phyloP scores from a whole-genome alignment of 2,329 filamentous ascomycete species.

The Drechslerella dactyloides region DNA sequence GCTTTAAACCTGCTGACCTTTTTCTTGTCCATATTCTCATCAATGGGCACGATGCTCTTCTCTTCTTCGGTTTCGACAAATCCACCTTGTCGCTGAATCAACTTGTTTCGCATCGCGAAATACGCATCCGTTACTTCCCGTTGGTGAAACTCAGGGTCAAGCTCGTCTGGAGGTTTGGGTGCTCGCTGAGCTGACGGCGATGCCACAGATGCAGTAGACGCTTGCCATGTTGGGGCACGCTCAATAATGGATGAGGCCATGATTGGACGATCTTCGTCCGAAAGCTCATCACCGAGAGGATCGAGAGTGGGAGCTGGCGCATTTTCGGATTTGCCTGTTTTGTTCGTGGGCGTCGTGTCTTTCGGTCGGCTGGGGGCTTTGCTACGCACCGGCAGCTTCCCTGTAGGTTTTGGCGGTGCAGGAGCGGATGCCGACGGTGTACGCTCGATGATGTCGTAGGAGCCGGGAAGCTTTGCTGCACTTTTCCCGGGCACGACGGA shows the following conservation, averaged over 20 bases:
- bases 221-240: conserved; percentile 41
- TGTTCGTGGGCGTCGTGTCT: conserved; percentile 28
- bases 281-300: conserved; percentile 31
- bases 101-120: conserved; percentile 78
- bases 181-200: conserved; percentile 62
- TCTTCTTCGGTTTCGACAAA: conserved; percentile 76
- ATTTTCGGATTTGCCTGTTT: conserved; percentile 13
- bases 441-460: conserved; percentile 41
- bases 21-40: conserved; percentile 70
- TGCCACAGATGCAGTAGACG: neutral
- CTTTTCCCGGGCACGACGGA: conserved; percentile 1
- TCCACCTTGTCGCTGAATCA: conserved; percentile 82
- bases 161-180: conserved; percentile 66
- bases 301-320: conserved; percentile 11
- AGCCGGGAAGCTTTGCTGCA: conserved; percentile 12
- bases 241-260: conserved; percentile 46
- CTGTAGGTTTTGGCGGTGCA: conserved; percentile 21
- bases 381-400: conserved; percentile 22
- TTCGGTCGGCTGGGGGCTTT: neutral
- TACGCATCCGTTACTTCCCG: conserved; percentile 83
- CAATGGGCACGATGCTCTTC: conserved; percentile 69
- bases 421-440: conserved; percentile 10
- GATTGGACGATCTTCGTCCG: conserved; percentile 49
- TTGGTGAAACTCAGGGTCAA: conserved; percentile 74
- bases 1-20: conserved; percentile 77